Base-by-base conservation (phyloP, 2,329 filamentous ascomycete genomes). In the Penicillium sp. region DNA sequence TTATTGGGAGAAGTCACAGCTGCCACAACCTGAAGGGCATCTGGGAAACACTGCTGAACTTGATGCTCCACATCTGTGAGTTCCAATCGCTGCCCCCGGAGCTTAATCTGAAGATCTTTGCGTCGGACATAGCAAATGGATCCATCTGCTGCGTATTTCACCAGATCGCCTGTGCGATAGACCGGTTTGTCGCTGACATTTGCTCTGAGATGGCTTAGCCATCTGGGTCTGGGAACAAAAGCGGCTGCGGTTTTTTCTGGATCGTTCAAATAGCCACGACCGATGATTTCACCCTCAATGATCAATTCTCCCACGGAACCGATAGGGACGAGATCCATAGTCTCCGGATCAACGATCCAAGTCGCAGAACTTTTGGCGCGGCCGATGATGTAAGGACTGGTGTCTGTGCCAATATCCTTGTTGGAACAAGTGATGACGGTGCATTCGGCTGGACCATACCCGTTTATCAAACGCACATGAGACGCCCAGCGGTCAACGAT, bases 31-130 rank as follows among this genome's bases (percentile, higher is more conserved):
- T 34, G 31, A 3, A 34, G 31, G 31, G 31, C 31, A 34, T 14
- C 31, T 34, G 31, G 31, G 31, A 34, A 34, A 34, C 31, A 34
- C 31, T 8, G 31, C 31, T 34, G 31, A 34, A 34, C 31, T 34
- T 38, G 34, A 16, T 38, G 34, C 34, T 70, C 78, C 49, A 74
- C 75, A 62, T 74, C 77, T 32, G 67, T 74, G 49, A 83, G 75
- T 70, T 83, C 87, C 43, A 85, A 79, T 44, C 84, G 74, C 58
- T 81, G 84, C 27, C 87, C 87, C 3, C 76, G 74, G 21, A 87
- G 68, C 69, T 88, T 87, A 52, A 85, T 80, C 66, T 84, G 84
- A 36, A 78, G 78, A 57, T 87, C 84, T 58, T 82, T 84, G 39
- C 85, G 77, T 2, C 83, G 82, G 11, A 83, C 22, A 31, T 18